phyloP scores from a whole-genome alignment of 2,329 filamentous ascomycete genomes.

The Aspergillus sp. region DNA sequence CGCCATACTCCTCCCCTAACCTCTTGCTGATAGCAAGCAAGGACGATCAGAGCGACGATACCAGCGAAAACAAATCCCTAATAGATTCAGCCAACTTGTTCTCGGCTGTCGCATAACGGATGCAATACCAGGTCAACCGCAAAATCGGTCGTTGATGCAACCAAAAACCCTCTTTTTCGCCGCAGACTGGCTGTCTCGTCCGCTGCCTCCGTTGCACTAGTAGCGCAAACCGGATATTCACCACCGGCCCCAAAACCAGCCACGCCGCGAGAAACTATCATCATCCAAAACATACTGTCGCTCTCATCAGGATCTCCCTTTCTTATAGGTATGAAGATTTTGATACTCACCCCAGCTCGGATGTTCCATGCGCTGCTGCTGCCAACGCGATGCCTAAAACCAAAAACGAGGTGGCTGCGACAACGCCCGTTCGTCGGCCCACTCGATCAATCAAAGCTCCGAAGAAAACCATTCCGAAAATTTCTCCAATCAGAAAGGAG shows the following conservation, averaged over 20 bases:
- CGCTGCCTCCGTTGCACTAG: slow-evolving; percentile 25
- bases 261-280: slow-evolving; percentile 37
- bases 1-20: slow-evolving; percentile 46
- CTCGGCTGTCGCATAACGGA: too few relatives aligned
- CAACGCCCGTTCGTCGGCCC: slow-evolving; percentile 51
- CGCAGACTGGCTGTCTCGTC: slow-evolving; percentile 24
- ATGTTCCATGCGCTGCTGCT: slow-evolving; percentile 45
- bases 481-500: slow-evolving; percentile 56
- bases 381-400: slow-evolving; percentile 50
- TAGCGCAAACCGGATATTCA: slow-evolving; percentile 33
- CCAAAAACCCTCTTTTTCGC: slow-evolving; percentile 24
- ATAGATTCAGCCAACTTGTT: neutral
- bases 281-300: slow-evolving; percentile 50
- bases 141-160: slow-evolving; percentile 26
- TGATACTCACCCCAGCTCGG: slow-evolving; percentile 29
- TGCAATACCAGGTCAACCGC: slow-evolving; percentile 21
- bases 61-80: slow-evolving; percentile 26
- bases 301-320: neutral
- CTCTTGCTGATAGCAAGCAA: slow-evolving; percentile 23
- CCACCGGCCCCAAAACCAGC: slow-evolving; percentile 43
- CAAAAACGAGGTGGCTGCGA: slow-evolving; percentile 49
- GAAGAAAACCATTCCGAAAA: slow-evolving; percentile 57
- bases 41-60: slow-evolving; percentile 25
- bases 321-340: too few relatives aligned
- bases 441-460: slow-evolving; percentile 52